Base-by-base conservation (phyloP, 2,329 filamentous ascomycete genomes). In the Fusarium odoratissimum region DNA sequence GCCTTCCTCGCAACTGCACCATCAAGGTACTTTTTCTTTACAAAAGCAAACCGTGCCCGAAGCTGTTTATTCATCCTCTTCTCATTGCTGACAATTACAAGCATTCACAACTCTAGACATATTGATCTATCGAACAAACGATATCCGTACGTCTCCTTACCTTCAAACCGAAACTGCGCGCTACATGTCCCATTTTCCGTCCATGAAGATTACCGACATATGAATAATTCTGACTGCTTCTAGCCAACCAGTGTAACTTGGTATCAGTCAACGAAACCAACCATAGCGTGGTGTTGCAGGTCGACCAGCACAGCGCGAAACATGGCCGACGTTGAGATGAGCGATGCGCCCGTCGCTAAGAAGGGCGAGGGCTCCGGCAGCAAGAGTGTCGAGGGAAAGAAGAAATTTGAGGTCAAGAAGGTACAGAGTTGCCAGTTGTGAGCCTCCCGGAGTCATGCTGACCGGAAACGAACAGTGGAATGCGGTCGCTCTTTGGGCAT, bases 381-480 rank as follows among this genome's bases (percentile, higher is more conserved):
- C 66, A 89, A 88, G 61, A 83, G 80, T 31, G 69, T 81, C 42
- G 93, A 95, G 74, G 90, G 86, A 58, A 98, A 97, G 90, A 97
- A 98, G 87, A 93, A 94, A 75, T 99, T 99, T 76, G 96, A 99
- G 82, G 95, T 99, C 72, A 99, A 99, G 86, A 99, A 99, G 92
- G 96, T 97, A 83, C 70, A 5, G 30, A 5, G 28, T 44, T 3
- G 12, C 37, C 48, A 11, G n/a, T 41, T 33, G 17, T 37, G 19
- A 55, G 48, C n/a, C 33, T 14, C 42, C 19, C 38, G 21, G 35
- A 54, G 30, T 55, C 21, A 49, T 49, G 46, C 49, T 76, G 55
- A 77, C 71, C 19, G 37, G 44, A 79, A 56, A 25, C 57, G 5
- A 72, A 46, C 79, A 98, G 95, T 99, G 96, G 96, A 98, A 98